Conservation (phyloP, 2,329 filamentous ascomycete species). For the Lasiodiplodia theobromae region DNA sequence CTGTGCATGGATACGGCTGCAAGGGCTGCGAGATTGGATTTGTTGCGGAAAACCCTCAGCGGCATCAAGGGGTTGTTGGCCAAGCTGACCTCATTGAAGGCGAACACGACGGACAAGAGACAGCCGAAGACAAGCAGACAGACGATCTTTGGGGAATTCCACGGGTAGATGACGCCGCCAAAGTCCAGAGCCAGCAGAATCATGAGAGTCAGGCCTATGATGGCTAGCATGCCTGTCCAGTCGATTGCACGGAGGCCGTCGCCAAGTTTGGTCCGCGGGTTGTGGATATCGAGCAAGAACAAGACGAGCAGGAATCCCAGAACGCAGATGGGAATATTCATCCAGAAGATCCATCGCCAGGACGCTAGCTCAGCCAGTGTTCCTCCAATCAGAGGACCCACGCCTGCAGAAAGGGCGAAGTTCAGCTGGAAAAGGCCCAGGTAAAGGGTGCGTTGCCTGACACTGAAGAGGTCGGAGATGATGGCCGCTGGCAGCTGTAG, state of each 20-base stretch:
- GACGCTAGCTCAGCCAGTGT: slow-evolving; percentile 54
- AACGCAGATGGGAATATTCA: slow-evolving; percentile 62
- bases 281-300: slow-evolving; percentile 62
- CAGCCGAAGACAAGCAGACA: slow-evolving; percentile 61
- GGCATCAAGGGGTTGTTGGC: slow-evolving; percentile 74
- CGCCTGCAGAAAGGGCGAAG: slow-evolving; percentile 63
- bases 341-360: slow-evolving; percentile 65
- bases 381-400: slow-evolving; percentile 63
- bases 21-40: slow-evolving; percentile 65
- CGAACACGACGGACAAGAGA: slow-evolving; percentile 59
- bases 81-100: slow-evolving; percentile 66
- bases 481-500: slow-evolving; percentile 61
- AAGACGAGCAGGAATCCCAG: slow-evolving; percentile 58
- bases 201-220: slow-evolving; percentile 60
- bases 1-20: slow-evolving; percentile 57
- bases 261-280: slow-evolving; percentile 58
- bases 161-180: slow-evolving; percentile 61
- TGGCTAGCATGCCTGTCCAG: slow-evolving; percentile 53
- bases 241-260: slow-evolving; percentile 61
- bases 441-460: slow-evolving; percentile 55
- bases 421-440: slow-evolving; percentile 61
- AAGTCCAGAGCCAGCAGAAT: slow-evolving; percentile 62
- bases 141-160: slow-evolving; percentile 63
- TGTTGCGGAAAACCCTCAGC: slow-evolving; percentile 64
- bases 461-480: slow-evolving; percentile 63